phyloP scores from a whole-genome alignment of 371 early-diverging fungal genomes.

The Apophysomyces trapeziformis region DNA sequence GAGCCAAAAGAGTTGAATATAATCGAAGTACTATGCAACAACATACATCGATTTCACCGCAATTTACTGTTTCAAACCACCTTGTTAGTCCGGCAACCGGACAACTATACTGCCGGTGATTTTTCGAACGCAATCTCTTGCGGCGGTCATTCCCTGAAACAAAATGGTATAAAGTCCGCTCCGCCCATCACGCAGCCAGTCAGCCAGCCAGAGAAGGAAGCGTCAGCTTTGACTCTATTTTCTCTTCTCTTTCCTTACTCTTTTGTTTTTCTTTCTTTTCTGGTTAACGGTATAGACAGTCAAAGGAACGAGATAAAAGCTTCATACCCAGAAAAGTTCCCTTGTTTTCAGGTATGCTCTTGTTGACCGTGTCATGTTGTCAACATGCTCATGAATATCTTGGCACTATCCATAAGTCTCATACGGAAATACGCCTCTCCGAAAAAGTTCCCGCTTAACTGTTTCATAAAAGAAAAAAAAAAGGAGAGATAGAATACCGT shows the following conservation, averaged over 20 bases:
- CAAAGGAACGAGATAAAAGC: background rate
- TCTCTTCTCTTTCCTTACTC: too few relatives aligned
- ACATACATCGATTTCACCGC: too few relatives aligned
- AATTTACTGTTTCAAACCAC: too few relatives aligned
- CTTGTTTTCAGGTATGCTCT: background rate
- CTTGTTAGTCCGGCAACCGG: too few relatives aligned
- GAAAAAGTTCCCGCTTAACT: constrained; percentile 3
- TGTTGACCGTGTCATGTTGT: background rate
- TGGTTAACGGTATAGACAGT: background rate
- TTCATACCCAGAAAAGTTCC: background rate
- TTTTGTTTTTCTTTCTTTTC: too few relatives aligned
- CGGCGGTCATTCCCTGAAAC: background rate
- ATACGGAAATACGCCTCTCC: background rate
- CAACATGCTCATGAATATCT: constrained; percentile 9
- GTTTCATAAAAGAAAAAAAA: background rate
- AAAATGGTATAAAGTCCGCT: constrained; percentile 1
- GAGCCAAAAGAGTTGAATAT: too few relatives aligned
- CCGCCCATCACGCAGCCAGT: too few relatives aligned
- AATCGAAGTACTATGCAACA: too few relatives aligned
- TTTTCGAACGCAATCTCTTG: too few relatives aligned
- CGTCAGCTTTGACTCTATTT: too few relatives aligned
- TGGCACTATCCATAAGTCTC: constrained; percentile 3
- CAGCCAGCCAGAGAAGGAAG: too few relatives aligned
- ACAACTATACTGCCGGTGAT: too few relatives aligned
- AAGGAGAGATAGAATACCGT: constrained; percentile 1